These are phyloP conservation scores for Dissophora ornata DNA, from an alignment of 192 early-diverging fungal genomes.

Conservation along the genomic window DNA sequence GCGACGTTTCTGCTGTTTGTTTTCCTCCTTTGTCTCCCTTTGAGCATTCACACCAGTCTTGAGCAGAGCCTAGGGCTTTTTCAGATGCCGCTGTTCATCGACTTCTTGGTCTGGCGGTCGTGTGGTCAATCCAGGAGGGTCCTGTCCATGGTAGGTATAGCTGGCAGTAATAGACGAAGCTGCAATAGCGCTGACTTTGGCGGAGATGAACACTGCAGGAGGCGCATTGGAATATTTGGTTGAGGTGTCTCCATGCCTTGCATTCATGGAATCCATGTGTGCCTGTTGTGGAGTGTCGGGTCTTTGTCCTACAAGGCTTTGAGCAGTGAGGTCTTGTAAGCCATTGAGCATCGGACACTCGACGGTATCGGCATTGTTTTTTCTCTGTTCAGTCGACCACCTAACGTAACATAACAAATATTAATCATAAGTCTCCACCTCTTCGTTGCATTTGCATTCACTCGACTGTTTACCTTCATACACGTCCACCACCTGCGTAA, in stretches of 20 bases:
- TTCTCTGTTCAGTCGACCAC: too few species aligned
- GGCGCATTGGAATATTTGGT: slow-evolving; percentile 5
- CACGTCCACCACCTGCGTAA: too few species aligned
- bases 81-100: slow-evolving; percentile 19
- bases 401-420: too few species aligned
- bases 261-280: slow-evolving; percentile 16
- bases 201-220: not conserved
- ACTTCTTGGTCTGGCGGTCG: slow-evolving; percentile 24
- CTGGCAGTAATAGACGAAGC: too few species aligned
- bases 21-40: slow-evolving; percentile 10
- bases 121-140: slow-evolving; percentile 1
- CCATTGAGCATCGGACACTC: too few species aligned
- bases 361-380: too few species aligned
- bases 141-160: slow-evolving; percentile 1
- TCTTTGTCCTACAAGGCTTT: slow-evolving; percentile 5
- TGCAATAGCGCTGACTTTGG: too few species aligned
- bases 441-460: too few species aligned
- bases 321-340: slow-evolving; percentile 4
- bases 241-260: not conserved
- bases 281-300: slow-evolving; percentile 4
- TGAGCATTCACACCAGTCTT: slow-evolving; percentile 17
- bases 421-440: too few species aligned
- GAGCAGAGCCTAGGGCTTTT: slow-evolving; percentile 9
- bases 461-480: too few species aligned
- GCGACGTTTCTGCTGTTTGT: slow-evolving; percentile 17